Conservation (phyloP, 2,329 filamentous ascomycete genomes). For the Immersiporthe knoxdaviesiana region DNA sequence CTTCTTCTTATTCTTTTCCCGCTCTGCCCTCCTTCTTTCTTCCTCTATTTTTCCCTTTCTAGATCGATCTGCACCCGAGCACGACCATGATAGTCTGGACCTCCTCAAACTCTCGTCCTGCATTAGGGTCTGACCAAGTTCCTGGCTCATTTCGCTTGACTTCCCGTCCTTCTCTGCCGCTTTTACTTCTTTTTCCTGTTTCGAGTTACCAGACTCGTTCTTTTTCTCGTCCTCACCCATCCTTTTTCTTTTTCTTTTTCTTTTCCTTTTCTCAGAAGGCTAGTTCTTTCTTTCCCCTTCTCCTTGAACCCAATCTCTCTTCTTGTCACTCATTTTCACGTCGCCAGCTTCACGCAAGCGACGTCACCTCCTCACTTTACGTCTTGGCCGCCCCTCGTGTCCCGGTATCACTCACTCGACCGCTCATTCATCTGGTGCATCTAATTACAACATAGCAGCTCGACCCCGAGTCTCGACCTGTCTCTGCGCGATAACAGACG, state of each 20-base stretch:
- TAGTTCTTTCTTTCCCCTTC: neutral
- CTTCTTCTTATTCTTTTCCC: too few relatives aligned
- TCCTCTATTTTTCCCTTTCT: neutral
- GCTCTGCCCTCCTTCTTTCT: neutral
- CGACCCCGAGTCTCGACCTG: neutral
- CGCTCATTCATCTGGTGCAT: neutral
- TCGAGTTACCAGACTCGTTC: neutral
- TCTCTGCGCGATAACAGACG: neutral
- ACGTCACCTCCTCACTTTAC: neutral
- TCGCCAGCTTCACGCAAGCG: neutral
- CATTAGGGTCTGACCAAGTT: conserved; percentile 1
- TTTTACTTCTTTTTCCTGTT: neutral
- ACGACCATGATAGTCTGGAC: neutral
- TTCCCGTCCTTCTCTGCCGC: neutral
- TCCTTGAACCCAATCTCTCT: neutral
- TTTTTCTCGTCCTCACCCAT: neutral
- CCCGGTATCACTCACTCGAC: conserved; percentile 7
- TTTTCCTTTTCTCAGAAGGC: neutral
- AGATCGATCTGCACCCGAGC: neutral
- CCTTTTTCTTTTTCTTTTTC: neutral
- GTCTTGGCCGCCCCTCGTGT: neutral
- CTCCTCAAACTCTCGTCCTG: neutral
- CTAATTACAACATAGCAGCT: neutral
- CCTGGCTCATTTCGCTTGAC: neutral
- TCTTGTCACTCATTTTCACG: conserved; percentile 6